phyloP scores from a whole-genome alignment of 2,329 filamentous ascomycete species.

The Chalara sp. region DNA sequence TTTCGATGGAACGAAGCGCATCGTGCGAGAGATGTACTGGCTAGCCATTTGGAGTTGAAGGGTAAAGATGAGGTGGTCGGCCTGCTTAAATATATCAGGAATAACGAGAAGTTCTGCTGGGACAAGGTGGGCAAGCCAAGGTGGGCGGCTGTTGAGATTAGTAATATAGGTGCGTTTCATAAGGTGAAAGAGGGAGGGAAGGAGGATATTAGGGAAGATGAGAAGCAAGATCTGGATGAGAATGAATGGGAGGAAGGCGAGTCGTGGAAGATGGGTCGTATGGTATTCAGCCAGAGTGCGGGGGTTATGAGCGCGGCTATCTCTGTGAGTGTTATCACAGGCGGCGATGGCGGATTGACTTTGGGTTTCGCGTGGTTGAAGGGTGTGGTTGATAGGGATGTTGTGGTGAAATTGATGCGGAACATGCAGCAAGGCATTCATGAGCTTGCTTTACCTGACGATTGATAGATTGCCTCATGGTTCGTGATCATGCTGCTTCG shows the following conservation, averaged over 20 bases:
- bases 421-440: background rate
- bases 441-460: background rate
- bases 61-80: background rate
- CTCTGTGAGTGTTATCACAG: background rate
- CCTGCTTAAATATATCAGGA: background rate
- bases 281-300: background rate
- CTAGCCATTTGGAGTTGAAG: background rate
- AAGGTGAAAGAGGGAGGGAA: background rate
- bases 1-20: background rate
- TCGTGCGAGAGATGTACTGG: background rate
- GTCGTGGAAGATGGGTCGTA: background rate
- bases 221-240: too few species aligned
- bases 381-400: background rate
- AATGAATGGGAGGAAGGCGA: too few species aligned
- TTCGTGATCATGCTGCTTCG: too few species aligned
- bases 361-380: background rate
- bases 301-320: background rate
- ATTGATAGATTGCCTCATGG: too few species aligned
- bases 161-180: background rate
- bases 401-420: background rate
- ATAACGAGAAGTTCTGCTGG: background rate
- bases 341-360: background rate
- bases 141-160: background rate
- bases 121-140: background rate
- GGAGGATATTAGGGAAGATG: background rate